phyloP scores from a whole-genome alignment of 202 grass and related monocot species.

The Panicum virgatum region DNA sequence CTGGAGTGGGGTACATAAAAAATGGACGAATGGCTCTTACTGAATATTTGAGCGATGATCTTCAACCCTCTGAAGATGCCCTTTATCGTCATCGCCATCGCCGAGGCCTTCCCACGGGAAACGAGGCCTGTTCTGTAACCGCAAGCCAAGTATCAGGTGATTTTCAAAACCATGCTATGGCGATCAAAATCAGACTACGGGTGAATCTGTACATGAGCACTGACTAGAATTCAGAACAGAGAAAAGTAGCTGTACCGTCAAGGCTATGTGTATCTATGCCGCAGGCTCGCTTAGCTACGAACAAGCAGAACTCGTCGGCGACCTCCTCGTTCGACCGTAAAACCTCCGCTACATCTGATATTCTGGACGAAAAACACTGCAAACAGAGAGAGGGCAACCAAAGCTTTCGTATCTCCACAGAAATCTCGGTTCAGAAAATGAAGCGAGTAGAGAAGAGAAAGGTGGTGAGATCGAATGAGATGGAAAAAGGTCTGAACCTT shows the following conservation, averaged over 20 bases:
- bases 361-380: neutral
- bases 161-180: neutral
- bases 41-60: conserved; percentile 52
- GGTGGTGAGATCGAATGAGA: neutral
- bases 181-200: neutral
- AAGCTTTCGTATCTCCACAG: neutral
- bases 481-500: conserved; percentile 32
- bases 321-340: neutral
- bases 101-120: neutral
- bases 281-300: neutral
- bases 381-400: neutral
- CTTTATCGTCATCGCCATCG: conserved; percentile 42
- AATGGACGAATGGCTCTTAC: conserved; percentile 26
- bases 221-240: neutral
- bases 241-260: neutral
- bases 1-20: too few species aligned
- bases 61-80: conserved; percentile 57
- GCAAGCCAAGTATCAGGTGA: neutral
- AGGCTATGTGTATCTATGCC: neutral
- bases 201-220: neutral
- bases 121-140: too few species aligned
- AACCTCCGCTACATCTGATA: neutral
- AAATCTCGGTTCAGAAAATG: neutral
- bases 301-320: neutral
- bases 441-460: neutral